A percentile compares a stretch with the other conserved stretches of the same genome.
Evolutionary conservation across 1,284 basidiomycete genomes (phyloP).

Genomic region (Leccinum olivaceoglutinosum): DNA sequence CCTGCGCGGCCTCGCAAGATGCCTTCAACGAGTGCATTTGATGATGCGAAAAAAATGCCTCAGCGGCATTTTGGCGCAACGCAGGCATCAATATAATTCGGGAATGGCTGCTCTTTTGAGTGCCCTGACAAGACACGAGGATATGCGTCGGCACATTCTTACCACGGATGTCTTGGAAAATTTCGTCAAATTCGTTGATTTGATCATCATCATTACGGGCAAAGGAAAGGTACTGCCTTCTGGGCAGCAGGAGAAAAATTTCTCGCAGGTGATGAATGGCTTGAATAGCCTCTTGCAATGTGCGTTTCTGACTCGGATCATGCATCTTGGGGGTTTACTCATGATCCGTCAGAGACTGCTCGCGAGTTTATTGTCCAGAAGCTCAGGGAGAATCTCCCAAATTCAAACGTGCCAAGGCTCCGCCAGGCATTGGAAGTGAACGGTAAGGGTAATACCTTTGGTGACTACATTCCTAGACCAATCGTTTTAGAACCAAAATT

Average conservation of each 20-base stretch:
- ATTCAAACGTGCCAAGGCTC: slow-evolving; percentile 8
- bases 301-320: not conserved
- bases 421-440: not conserved
- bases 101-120: slow-evolving; percentile 23
- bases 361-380: slow-evolving; percentile 3
- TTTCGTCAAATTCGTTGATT: slow-evolving; percentile 18
- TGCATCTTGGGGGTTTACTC: not conserved
- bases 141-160: slow-evolving; percentile 14
- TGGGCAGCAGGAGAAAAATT: not conserved
- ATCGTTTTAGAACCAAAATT: not conserved
- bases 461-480: not conserved
- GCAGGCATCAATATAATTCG: slow-evolving; percentile 15
- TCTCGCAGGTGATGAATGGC: slow-evolving; percentile 21
- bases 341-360: slow-evolving; percentile 10
- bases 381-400: slow-evolving; percentile 2
- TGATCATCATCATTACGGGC: not conserved
- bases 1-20: not conserved
- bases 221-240: not conserved
- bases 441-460: not conserved
- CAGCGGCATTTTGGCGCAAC: slow-evolving; percentile 5
- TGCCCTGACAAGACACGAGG: slow-evolving; percentile 14
- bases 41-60: slow-evolving; percentile 10
- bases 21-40: slow-evolving; percentile 2
- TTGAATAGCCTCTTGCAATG: slow-evolving; percentile 19
- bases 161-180: slow-evolving; percentile 13